A percentile compares a stretch with the other conserved stretches of the same genome.
Conservation (phyloP, 805 yeast species). For the Metschnikowia colocasiae region DNA sequence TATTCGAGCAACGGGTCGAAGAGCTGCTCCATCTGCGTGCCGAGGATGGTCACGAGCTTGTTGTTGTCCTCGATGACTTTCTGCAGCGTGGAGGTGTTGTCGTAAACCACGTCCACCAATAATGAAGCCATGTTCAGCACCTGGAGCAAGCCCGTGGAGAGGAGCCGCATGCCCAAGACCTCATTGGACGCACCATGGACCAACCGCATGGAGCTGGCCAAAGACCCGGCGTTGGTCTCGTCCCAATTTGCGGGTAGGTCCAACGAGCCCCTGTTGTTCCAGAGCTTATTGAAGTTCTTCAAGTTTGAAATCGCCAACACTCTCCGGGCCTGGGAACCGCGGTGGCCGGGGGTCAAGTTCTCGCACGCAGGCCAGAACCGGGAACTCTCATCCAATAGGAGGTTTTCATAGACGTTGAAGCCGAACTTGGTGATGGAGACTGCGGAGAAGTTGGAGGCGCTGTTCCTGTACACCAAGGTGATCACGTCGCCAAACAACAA, state of each 20-base stretch:
- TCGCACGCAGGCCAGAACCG: slow-evolving; percentile 76
- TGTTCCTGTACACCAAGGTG: slow-evolving; percentile 50
- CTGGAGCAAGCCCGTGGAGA: slow-evolving; percentile 57
- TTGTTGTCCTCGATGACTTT: slow-evolving; percentile 62
- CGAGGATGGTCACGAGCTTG: slow-evolving; percentile 68
- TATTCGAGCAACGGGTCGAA: slow-evolving; percentile 90
- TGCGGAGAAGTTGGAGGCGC: slow-evolving; percentile 45
- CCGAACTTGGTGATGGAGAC: slow-evolving; percentile 66
- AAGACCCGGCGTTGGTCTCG: slow-evolving; percentile 78
- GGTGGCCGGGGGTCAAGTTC: slow-evolving; percentile 51
- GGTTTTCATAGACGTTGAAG: slow-evolving; percentile 38
- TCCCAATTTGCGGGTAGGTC: slow-evolving; percentile 53
- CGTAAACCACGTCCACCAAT: slow-evolving; percentile 72
- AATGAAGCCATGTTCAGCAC: slow-evolving; percentile 48
- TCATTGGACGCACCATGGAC: slow-evolving; percentile 51
- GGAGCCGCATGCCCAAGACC: slow-evolving; percentile 53
- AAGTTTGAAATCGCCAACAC: slow-evolving; percentile 74
- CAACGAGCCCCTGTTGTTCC: slow-evolving; percentile 29
- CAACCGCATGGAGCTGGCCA: slow-evolving; percentile 64
- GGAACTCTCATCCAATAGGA: slow-evolving; percentile 36
- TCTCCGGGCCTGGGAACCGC: slow-evolving; percentile 58
- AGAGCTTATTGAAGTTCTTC: slow-evolving; percentile 60
- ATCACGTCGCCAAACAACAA: slow-evolving; percentile 43
- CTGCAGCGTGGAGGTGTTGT: slow-evolving; percentile 35
- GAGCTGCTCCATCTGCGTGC: slow-evolving; percentile 81